Evolutionary conservation across 2,329 filamentous ascomycete genomes (phyloP).

Genomic region (Fusarium continuum): DNA sequence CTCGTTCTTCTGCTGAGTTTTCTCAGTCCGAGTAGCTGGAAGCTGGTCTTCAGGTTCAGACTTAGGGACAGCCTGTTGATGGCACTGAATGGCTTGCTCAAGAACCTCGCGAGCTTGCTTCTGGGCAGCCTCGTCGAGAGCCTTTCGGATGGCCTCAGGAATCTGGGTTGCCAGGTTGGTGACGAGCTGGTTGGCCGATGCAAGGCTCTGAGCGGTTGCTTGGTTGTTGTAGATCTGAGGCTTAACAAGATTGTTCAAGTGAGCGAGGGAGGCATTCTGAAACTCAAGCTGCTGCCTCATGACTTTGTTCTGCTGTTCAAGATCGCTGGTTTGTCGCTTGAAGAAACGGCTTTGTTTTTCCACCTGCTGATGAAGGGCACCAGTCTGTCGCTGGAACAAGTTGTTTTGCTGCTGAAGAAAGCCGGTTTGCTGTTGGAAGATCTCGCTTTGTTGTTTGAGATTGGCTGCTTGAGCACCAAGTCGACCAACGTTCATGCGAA

Average conservation of each 20-base stretch:
- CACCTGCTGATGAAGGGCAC: not conserved
- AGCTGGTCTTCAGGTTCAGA: not conserved
- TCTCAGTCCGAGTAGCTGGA: not conserved
- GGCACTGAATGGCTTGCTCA: conserved; percentile 32
- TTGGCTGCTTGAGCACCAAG: conserved; percentile 14
- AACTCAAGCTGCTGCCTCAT: conserved; percentile 44
- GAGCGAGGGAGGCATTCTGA: conserved; percentile 30
- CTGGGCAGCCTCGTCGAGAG: conserved; percentile 39
- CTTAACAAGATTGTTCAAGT: conserved; percentile 34
- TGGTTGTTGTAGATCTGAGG: conserved; percentile 30
- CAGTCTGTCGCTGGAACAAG: not conserved
- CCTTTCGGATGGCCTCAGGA: conserved; percentile 39
- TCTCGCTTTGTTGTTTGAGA: conserved; percentile 41
- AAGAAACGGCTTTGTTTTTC: conserved; percentile 23
- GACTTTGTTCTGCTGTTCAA: conserved; percentile 39
- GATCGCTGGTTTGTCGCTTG: conserved; percentile 16
- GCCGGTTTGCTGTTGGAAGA: not conserved
- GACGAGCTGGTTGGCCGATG: conserved; percentile 26
- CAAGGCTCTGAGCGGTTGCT: conserved; percentile 38
- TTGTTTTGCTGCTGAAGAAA: not conserved
- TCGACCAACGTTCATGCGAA: conserved; percentile 42
- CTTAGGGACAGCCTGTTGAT: conserved; percentile 34
- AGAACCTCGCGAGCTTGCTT: conserved; percentile 15
- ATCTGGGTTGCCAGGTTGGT: conserved; percentile 43
- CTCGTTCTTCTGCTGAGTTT: conserved; percentile 3